Evolutionary conservation across 805 yeast species (phyloP), one percentile per base, ranked within the genome.

Genomic region (Ogataea glucozyma): DNA sequence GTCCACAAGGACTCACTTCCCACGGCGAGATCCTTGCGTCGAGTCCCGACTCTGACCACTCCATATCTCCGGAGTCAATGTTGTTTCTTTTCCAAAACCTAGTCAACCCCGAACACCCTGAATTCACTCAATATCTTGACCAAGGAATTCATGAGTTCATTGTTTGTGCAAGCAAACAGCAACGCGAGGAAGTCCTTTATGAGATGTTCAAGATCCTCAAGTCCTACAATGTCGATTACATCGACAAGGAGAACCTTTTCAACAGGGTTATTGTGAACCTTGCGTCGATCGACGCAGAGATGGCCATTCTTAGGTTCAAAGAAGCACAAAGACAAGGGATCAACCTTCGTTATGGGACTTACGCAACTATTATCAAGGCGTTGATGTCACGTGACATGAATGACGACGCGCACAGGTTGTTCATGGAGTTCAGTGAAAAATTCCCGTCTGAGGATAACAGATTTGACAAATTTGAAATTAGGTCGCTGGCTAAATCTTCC

Each of bases 371-470:
- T 18, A 43, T 39, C 31, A 43, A 43, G 30, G 36, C 23, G 11
- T 18, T 43, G 35, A 21, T 29, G 24, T 38, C 41, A n/a, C 13
- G 7, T 10, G 46, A 43, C n/a, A 22, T 34, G 38, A 43, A 26
- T 30, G 42, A 43, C 18, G 43, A 43, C 21, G 47, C 47, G 4
- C 47, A 43, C 14, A 18, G 14, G 19, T 13, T 43, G 20, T 43
- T 27, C 24, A 18, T 43, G n/a, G 37, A 30, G 26, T 34, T 33
- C 19, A 5, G 13, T 3, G 29, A 43, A 18, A 23, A 34, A 12
- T 35, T 23, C 24, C 36, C 43, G 23, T 7, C 26, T n/a, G 13
- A n/a, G 10, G 14, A 20, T 16, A 21, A 19, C 9, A 20, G 26
- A 16, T 17, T 16, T 12, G 40, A 38, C 29, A 38, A 38, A 32